Evolutionary conservation across 2,329 filamentous ascomycete genomes (phyloP), one percentile per base, ranked within the genome.

Genomic region (Coniochaeta sp.): DNA sequence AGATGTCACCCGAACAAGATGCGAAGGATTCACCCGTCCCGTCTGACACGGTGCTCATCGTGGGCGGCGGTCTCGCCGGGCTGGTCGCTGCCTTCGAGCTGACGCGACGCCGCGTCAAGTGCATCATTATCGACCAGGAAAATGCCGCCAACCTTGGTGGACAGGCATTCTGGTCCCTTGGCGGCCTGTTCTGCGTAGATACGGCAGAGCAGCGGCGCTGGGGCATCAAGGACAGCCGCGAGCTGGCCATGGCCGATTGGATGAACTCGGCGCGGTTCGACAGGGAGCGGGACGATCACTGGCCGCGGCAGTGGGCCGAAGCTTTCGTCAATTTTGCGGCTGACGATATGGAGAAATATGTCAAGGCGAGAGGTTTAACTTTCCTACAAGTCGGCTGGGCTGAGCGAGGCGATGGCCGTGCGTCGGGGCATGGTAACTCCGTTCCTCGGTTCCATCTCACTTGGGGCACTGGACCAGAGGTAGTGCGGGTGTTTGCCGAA

Each of bases 161-260:
- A 2, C 81, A 84, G 63, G 81, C 81, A 6, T 83, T 83, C 61
- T 84, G 80, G 79, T 84, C 81, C 3, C 73, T 84, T 1, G 81
- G 81, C 30, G 81, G 81, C 31, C 62, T 84, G 24, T 84, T 84
- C 66, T 71, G 76, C 64, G 80, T 84, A 51, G 63, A 83, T 65
- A 81, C 78, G 8, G 60, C 72, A 8, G 70, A 76, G 55, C 81
- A 84, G 67, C 75, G 80, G 4, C 73, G 76, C 51, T 68, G 77
- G 63, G 81, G 81, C 57, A 80, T 84, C 67, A 71, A 71, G 55
- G 81, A 84, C 66, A 76, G 72, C 50, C 75, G 75, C 52, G 75
- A 74, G 57, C 71, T 83, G 16, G 81, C 81, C 3, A 63, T 80
- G 69, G 71, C 75, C 53, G 81, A 84, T 64, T 84, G 81, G 81